Evolutionary conservation across 345 rosid genomes (phyloP).

Genomic region (Toxicodendron radicans): DNA sequence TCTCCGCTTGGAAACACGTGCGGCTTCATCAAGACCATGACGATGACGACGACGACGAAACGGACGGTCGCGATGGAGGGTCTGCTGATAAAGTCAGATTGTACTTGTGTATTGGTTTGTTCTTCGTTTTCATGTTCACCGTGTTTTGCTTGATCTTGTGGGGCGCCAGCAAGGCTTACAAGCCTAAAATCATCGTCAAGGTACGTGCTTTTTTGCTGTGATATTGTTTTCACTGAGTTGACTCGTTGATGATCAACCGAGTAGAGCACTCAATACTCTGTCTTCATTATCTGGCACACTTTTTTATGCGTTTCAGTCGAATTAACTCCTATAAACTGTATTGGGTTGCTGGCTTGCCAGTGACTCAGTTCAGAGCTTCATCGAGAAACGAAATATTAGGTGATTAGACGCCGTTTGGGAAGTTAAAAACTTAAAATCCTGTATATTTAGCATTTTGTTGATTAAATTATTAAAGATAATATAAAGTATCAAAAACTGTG

Average conservation of each 20-base stretch:
- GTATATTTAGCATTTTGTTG: slow-evolving; percentile 12
- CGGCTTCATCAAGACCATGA: slow-evolving; percentile 32
- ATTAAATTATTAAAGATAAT: neutral
- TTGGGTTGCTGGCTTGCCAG: neutral
- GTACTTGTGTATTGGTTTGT: slow-evolving; percentile 50
- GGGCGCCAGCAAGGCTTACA: slow-evolving; percentile 80
- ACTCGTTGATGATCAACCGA: slow-evolving; percentile 2
- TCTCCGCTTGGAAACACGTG: slow-evolving; percentile 59
- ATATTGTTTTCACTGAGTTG: slow-evolving; percentile 8
- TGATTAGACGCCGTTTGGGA: slow-evolving; percentile 1
- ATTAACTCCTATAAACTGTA: neutral
- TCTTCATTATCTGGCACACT: neutral
- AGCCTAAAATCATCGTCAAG: slow-evolving; percentile 68
- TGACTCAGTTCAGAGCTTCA: slow-evolving; percentile 7
- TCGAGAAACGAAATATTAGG: slow-evolving; percentile 8
- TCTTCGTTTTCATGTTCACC: slow-evolving; percentile 59
- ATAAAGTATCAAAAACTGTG: slow-evolving; percentile 4
- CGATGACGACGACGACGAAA: slow-evolving; percentile 38
- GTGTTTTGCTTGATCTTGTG: slow-evolving; percentile 72
- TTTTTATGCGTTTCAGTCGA: neutral
- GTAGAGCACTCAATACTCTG: slow-evolving; percentile 14
- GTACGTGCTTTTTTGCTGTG: slow-evolving; percentile 28
- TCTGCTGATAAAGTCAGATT: slow-evolving; percentile 46
- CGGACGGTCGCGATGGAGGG: slow-evolving; percentile 24
- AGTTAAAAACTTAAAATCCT: slow-evolving; percentile 23